phyloP scores from a whole-genome alignment of 1,284 basidiomycete genomes.

The Inonotus hispidus region DNA sequence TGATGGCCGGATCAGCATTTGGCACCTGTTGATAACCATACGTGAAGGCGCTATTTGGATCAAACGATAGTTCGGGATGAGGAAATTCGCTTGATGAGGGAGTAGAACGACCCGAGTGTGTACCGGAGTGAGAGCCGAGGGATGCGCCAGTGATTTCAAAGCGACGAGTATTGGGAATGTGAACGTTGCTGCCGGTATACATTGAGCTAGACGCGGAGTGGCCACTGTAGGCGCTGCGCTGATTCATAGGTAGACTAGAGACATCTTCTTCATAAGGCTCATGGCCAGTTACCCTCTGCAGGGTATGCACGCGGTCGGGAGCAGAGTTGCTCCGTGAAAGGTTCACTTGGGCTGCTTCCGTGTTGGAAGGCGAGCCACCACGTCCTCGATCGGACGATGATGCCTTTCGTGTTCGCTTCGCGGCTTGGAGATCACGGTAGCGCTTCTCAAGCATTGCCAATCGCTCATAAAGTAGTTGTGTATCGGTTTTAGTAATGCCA shows the following conservation, averaged over 20 bases:
- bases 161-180: neutral
- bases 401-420: neutral
- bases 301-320: neutral
- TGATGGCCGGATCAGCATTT: neutral
- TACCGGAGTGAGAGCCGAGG: neutral
- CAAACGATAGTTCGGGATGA: neutral
- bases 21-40: neutral
- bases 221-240: neutral
- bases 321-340: slow-evolving; percentile 11
- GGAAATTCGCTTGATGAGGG: slow-evolving; percentile 5
- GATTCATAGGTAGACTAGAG: neutral
- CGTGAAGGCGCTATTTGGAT: neutral
- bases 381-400: neutral
- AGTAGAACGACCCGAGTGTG: slow-evolving; percentile 1
- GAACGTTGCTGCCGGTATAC: neutral
- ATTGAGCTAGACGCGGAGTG: neutral
- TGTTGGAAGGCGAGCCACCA: neutral
- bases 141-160: neutral
- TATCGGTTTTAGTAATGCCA: slow-evolving; percentile 13
- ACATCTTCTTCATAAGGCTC: neutral
- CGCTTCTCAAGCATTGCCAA: slow-evolving; percentile 17
- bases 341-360: neutral
- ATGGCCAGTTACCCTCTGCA: neutral
- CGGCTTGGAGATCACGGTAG: slow-evolving; percentile 15
- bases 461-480: slow-evolving; percentile 17